Percentiles rank a stretch among this genome's conserved stretches.
Conservation (phyloP, 306 rosid species). For the Malus domestica region ASM211411v1 NC_041795.1:30128001-30128500, state of each 20-base stretch:
- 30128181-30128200: slow-evolving; percentile 70
- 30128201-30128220: slow-evolving; percentile 90
- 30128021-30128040: slow-evolving; percentile 59
- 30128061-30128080: slow-evolving; percentile 64
- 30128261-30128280: slow-evolving; percentile 72
- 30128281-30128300: slow-evolving; percentile 2
- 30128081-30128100: slow-evolving; percentile 81
- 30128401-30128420: background rate
- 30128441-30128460: slow-evolving; percentile 44
- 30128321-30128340: background rate
- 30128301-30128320: slow-evolving; percentile 12
- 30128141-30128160: slow-evolving; percentile 66
- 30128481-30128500: slow-evolving; percentile 8
- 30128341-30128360: slow-evolving; percentile 22
- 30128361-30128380: slow-evolving; percentile 23
- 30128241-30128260: slow-evolving; percentile 95
- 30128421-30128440: slow-evolving; percentile 27
- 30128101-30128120: slow-evolving; percentile 93
- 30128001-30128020: slow-evolving; percentile 48
- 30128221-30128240: slow-evolving; percentile 87
- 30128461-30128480: slow-evolving; percentile 22
- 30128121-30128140: slow-evolving; percentile 83
- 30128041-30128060: slow-evolving; percentile 80
- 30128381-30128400: slow-evolving; percentile 20
- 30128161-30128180: slow-evolving; percentile 53